phyloP scores from a whole-genome alignment of 345 rosid species.

The Euphorbia pulcherrima region DNA sequence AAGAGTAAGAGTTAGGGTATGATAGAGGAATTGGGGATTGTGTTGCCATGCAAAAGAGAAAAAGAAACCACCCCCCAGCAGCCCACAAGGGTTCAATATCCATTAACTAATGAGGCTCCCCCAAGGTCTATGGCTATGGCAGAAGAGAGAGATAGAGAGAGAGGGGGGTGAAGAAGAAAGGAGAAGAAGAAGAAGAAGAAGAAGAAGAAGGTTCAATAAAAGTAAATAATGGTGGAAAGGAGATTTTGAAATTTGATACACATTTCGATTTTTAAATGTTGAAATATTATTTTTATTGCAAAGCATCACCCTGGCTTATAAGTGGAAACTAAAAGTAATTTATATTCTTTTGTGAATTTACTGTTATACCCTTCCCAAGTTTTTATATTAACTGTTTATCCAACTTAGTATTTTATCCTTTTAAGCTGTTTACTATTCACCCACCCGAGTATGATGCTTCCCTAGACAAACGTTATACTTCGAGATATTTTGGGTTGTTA shows the following conservation, averaged over 20 bases:
- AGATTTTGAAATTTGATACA: slow-evolving; percentile 52
- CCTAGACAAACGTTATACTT: no score
- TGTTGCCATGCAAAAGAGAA: slow-evolving; percentile 72
- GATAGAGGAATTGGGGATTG: slow-evolving; percentile 24
- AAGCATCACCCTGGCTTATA: slow-evolving; percentile 32
- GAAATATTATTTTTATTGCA: slow-evolving; percentile 35
- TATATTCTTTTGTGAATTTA: slow-evolving; percentile 23
- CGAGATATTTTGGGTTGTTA: no score
- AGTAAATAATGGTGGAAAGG: slow-evolving; percentile 36
- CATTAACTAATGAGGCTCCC: slow-evolving; percentile 61
- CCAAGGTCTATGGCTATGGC: not conserved
- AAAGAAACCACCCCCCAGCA: slow-evolving; percentile 80
- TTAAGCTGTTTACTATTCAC: no score
- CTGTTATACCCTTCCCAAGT: no score
- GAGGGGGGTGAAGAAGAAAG: slow-evolving; percentile 4
- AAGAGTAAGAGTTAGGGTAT: slow-evolving; percentile 34
- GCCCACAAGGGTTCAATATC: slow-evolving; percentile 96
- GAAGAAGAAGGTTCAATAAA: slow-evolving; percentile 40
- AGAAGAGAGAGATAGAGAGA: not conserved
- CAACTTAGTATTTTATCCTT: no score
- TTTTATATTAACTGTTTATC: no score
- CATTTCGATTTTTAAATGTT: slow-evolving; percentile 32
- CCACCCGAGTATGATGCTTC: no score
- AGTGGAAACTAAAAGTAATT: slow-evolving; percentile 30
- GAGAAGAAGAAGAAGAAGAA: slow-evolving; percentile 12